Conservation (phyloP, 257 asterid genomes). For the Gynochthodes officinalis region DNA sequence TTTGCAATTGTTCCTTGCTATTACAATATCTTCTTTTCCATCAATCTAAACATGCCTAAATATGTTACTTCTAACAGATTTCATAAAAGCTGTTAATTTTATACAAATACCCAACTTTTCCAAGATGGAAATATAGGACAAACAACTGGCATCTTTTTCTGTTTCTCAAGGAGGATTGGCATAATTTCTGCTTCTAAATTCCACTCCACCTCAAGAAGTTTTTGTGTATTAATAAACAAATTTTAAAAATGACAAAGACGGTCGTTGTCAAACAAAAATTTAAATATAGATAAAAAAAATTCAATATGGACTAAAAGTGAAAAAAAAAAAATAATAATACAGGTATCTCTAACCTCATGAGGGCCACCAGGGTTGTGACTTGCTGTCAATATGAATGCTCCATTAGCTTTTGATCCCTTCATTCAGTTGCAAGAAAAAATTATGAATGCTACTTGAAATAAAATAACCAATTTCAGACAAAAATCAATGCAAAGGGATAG, state of each 20-base stretch:
- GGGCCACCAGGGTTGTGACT: constrained; percentile 99
- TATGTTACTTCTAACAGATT: background rate
- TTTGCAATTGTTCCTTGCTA: background rate
- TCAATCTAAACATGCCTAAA: background rate
- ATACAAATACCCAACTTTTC: background rate
- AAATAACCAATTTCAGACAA: background rate
- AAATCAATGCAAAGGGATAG: background rate
- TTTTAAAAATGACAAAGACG: too few species aligned
- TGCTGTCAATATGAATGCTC: constrained; percentile 94
- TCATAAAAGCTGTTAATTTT: background rate
- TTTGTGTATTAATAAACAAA: background rate
- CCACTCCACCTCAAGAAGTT: background rate
- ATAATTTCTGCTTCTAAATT: background rate
- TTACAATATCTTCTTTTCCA: background rate
- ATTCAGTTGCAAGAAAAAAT: constrained; percentile 10
- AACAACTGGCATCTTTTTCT: background rate
- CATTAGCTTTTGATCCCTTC: constrained; percentile 92
- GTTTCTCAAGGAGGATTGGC: background rate
- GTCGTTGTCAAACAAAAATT: background rate
- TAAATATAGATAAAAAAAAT: background rate
- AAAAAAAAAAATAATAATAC: too few species aligned
- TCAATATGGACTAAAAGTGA: constrained; percentile 7
- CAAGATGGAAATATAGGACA: background rate
- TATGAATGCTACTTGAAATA: background rate
- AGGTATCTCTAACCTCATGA: constrained; percentile 55